Percentiles rank a stretch among this genome's conserved stretches.
These are phyloP conservation scores for Neophaeococcomyces mojaviensis DNA, from an alignment of 2,329 filamentous ascomycete genomes.

Conservation along the genomic window DNA sequence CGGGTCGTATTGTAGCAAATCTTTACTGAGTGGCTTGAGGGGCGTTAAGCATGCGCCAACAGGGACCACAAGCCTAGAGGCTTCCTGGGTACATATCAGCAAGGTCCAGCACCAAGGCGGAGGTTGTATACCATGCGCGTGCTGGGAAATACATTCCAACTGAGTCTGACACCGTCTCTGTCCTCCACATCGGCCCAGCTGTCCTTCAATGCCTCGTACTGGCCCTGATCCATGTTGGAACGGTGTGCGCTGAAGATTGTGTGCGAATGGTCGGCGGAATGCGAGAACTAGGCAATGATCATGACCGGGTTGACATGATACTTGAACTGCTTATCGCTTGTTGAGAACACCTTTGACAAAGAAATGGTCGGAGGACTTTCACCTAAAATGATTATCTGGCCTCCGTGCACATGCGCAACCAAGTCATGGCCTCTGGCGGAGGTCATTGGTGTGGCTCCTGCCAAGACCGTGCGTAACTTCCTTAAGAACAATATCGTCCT, in stretches of 20 bases:
- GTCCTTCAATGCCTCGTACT: conserved; percentile 82
- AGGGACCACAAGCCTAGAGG: conserved; percentile 85
- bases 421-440: not conserved
- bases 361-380: not conserved
- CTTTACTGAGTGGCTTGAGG: conserved; percentile 88
- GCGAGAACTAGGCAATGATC: not conserved
- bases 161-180: conserved; percentile 86
- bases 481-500: no score
- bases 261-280: not conserved
- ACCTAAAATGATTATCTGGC: conserved; percentile 6
- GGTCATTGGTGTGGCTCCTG: conserved; percentile 1
- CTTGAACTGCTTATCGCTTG: not conserved
- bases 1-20: conserved; percentile 88
- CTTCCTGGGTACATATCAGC: conserved; percentile 58
- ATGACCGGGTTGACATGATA: conserved; percentile 1
- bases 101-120: conserved; percentile 14
- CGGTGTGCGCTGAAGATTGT: not conserved
- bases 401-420: conserved; percentile 4
- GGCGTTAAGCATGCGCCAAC: conserved; percentile 95
- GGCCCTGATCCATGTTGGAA: conserved; percentile 57
- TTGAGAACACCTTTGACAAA: conserved; percentile 4
- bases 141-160: conserved; percentile 98
- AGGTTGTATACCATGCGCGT: conserved; percentile 72
- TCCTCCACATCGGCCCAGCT: conserved; percentile 96
- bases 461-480: no score